These are phyloP conservation scores for Capniomyces stellatus DNA, from an alignment of 371 early-diverging fungal species.

Conservation along the genomic window DNA sequence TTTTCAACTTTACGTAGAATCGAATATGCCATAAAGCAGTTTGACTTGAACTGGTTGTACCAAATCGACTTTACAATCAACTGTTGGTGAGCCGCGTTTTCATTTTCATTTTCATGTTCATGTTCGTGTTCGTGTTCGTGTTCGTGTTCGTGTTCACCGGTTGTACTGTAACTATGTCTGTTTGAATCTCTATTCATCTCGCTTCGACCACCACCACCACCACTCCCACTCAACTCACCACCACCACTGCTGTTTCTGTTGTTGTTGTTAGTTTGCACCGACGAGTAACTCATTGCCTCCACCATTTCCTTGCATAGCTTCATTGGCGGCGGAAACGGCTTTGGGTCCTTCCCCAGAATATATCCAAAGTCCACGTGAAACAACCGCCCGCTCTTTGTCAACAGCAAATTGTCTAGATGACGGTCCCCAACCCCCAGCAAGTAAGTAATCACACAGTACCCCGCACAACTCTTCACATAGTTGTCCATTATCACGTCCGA, in stretches of 20 bases:
- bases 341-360: conserved; percentile 94
- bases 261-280: no score
- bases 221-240: no score
- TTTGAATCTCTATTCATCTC: no score
- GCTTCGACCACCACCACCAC: conserved; percentile 75
- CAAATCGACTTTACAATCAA: conserved; percentile 5
- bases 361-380: conserved; percentile 98
- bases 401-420: conserved; percentile 87
- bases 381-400: conserved; percentile 72
- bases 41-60: conserved; percentile 72
- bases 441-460: conserved; percentile 96
- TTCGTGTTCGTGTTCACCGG: no score
- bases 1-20: conserved; percentile 57
- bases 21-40: conserved; percentile 84
- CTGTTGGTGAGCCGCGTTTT: no score
- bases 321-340: conserved; percentile 98
- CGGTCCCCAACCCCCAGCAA: conserved; percentile 98
- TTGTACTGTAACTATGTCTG: no score
- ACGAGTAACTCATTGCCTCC: conserved; percentile 96
- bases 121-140: no score
- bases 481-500: conserved; percentile 74
- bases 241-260: no score
- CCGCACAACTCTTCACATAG: conserved; percentile 88
- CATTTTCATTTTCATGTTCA: no score
- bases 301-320: conserved; percentile 98